Evolutionary conservation across 257 asterid genomes (phyloP), one percentile per base, ranked within the genome.

Genomic region (Datura wrightii): DNA sequence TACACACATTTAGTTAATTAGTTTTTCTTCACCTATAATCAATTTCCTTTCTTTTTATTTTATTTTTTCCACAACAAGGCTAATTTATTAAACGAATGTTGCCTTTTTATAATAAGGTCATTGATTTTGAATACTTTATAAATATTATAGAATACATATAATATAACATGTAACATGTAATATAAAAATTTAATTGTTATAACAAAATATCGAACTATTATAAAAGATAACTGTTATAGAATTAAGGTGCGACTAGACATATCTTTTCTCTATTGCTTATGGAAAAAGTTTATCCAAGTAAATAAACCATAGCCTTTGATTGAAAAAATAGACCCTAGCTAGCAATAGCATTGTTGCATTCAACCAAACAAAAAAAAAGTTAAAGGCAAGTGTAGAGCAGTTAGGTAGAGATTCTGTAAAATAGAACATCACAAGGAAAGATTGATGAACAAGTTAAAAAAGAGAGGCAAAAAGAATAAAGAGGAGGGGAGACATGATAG

Each of bases 401-500:
- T 63, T 63, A 50, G 82, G 46, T 52, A 76, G 19, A 31, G 59
- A 76, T 76, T 52, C 62, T 76, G 60, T 2, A 74, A 74, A 52
- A 39, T 13, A 39, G 48, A 67, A 8, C 18, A 31, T n/a, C 18
- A 41, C 31, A 83, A 65, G 58, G 89, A 58, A 86, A 86, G 87
- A 82, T 78, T 52, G 72, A 83, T 86, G 74, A 79, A 85, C 78
- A 84, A 59, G 46, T 76, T 50, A 76, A 13, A 76, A 0, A 52
- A 31, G 48, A 71, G 85, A 71, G 89, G 88, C 89, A 86, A 85
- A 89, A 86, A 53, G 91, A 87, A 91, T 88, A 76, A 69, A 31
- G 24, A 37, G 85, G 69, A 60, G 41, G 83, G 53, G 84, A 79
- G 87, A 79, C 87, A 83, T 69, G 70, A 83, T 70, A 36, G 85